Evolutionary conservation across 805 yeast species (phyloP).

Genomic region (Maudiozyma pseudohumilis): DNA sequence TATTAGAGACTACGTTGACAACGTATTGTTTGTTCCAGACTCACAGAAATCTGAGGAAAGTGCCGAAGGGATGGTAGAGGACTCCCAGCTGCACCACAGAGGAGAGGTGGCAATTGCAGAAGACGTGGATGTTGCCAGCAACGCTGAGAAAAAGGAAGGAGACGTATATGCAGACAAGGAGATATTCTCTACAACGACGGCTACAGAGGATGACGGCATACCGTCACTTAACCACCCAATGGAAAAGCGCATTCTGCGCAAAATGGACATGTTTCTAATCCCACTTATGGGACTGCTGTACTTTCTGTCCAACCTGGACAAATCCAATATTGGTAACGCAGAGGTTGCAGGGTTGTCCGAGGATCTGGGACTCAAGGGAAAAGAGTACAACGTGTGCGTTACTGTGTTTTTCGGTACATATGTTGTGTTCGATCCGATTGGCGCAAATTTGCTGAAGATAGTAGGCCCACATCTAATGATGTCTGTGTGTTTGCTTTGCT

Average conservation of each 20-base stretch:
- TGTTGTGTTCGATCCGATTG: conserved; percentile 31
- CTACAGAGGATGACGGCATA: conserved; percentile 21
- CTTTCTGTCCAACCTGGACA: conserved; percentile 41
- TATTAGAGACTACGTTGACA: conserved; percentile 7
- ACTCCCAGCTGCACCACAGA: neutral
- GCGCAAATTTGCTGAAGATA: conserved; percentile 31
- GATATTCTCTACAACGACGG: conserved; percentile 12
- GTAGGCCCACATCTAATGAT: conserved; percentile 31
- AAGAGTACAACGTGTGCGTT: conserved; percentile 36
- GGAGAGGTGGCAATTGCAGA: neutral
- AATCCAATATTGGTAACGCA: conserved; percentile 53
- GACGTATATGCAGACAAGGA: conserved; percentile 14
- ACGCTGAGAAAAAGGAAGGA: too few relatives aligned
- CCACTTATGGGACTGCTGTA: conserved; percentile 37
- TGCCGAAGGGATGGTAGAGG: neutral
- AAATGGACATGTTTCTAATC: conserved; percentile 35
- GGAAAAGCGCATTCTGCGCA: conserved; percentile 30
- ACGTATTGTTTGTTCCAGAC: conserved; percentile 1
- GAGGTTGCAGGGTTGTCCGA: conserved; percentile 41
- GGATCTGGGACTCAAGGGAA: conserved; percentile 31
- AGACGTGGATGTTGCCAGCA: neutral
- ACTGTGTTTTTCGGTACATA: conserved; percentile 41
- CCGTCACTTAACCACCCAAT: conserved; percentile 24
- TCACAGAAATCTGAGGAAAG: neutral
- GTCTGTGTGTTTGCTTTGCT: conserved; percentile 26